Evolutionary conservation across 306 rosid genomes (phyloP).

Genomic region (Oemleria cerasiformis): DNA sequence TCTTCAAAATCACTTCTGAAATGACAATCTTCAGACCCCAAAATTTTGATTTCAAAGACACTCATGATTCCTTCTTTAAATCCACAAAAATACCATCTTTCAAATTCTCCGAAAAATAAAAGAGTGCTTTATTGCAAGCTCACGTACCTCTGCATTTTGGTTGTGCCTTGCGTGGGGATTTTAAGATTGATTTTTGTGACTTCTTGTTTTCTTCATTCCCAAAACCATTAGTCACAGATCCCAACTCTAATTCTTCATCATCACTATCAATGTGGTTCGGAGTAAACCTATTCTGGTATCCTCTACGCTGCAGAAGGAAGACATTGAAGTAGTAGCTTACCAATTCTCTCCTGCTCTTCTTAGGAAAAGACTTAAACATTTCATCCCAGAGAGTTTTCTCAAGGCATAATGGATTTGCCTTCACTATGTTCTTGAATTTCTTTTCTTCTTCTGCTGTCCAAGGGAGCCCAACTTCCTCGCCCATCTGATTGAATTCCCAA

Average conservation of each 20-base stretch:
- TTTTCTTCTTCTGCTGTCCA: constrained; percentile 67
- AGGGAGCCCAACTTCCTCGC: constrained; percentile 53
- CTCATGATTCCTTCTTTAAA: neutral
- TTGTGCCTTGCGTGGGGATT: constrained; percentile 44
- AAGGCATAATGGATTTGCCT: constrained; percentile 37
- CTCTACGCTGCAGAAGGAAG: constrained; percentile 67
- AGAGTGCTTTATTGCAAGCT: constrained; percentile 11
- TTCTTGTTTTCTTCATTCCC: constrained; percentile 37
- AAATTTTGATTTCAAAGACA: neutral
- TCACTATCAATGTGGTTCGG: constrained; percentile 64
- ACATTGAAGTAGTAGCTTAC: constrained; percentile 90
- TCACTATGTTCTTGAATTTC: constrained; percentile 45
- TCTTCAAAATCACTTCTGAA: constrained; percentile 1
- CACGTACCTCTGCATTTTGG: constrained; percentile 21
- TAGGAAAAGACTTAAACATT: constrained; percentile 43
- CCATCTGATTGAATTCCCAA: constrained; percentile 57
- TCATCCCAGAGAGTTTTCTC: constrained; percentile 51
- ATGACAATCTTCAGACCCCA: neutral
- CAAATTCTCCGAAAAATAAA: constrained; percentile 13
- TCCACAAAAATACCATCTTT: constrained; percentile 20
- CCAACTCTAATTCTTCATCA: constrained; percentile 50
- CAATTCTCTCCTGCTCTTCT: constrained; percentile 59
- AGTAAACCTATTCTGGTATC: constrained; percentile 67
- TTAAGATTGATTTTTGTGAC: constrained; percentile 36
- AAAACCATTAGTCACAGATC: constrained; percentile 33